Evolutionary conservation across 352 stramenopile genomes (phyloP).

Genomic region (Blastocystis sp.): DNA sequence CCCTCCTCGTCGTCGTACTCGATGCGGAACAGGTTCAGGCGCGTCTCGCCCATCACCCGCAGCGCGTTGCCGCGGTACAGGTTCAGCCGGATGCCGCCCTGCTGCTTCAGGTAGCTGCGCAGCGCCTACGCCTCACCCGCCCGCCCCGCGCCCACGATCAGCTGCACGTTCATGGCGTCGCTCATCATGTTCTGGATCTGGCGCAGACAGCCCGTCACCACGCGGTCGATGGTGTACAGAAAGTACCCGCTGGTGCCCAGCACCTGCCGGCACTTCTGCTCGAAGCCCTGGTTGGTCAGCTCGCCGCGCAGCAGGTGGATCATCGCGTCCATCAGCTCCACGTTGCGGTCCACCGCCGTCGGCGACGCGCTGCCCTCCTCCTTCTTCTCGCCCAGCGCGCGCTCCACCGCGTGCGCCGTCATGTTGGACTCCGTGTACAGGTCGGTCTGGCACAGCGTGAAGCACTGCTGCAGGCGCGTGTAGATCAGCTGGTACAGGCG

Average conservation of each 20-base stretch:
- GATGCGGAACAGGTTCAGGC: slow-evolving; percentile 16
- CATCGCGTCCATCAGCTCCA: slow-evolving; percentile 40
- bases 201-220: slow-evolving; percentile 16
- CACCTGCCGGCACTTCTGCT: slow-evolving; percentile 12
- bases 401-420: slow-evolving; percentile 40
- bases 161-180: not conserved
- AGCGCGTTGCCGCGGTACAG: slow-evolving; percentile 37
- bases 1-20: not conserved
- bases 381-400: not conserved
- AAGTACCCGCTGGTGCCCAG: slow-evolving; percentile 50
- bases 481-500: slow-evolving; percentile 83
- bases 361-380: not conserved
- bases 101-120: not conserved
- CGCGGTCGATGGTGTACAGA: slow-evolving; percentile 38
- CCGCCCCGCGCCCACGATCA: not conserved
- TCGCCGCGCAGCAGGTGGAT: slow-evolving; percentile 53
- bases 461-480: slow-evolving; percentile 79
- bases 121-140: not conserved
- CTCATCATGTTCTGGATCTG: slow-evolving; percentile 15
- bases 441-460: slow-evolving; percentile 74
- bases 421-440: slow-evolving; percentile 29
- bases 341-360: not conserved
- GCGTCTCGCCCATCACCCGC: slow-evolving; percentile 36
- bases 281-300: slow-evolving; percentile 34
- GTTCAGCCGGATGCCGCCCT: slow-evolving; percentile 6